Base-by-base conservation (phyloP, 495 filamentous ascomycete genomes). In the Aspergillus coremiiformis region DNA sequence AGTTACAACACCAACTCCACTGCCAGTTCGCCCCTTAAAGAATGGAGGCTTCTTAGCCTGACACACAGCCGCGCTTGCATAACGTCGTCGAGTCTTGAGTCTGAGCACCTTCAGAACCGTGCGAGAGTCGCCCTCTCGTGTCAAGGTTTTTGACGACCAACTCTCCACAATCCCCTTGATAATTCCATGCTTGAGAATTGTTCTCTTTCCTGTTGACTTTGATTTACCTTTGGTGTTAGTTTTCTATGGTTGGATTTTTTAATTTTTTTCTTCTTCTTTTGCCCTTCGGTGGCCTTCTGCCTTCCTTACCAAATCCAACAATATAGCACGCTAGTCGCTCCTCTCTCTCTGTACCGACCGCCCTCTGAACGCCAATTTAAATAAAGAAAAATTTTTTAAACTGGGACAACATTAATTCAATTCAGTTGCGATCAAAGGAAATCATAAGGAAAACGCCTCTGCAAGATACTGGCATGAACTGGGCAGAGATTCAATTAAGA, bases 21-120 rank as follows among this genome's bases (percentile, higher is more conserved):
- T 55, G 45, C 51, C 47, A 50, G 44, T 54, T 56, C 48, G 47
- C 55, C 59, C 60, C 53, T 48, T 57, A 58, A 53, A 53, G 44
- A 56, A 35, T 33, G 50, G 54, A 35, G 48, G 47, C 46, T 50
- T 58, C 50, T 63, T 61, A 58, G 58, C 53, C 49, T 64, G 54
- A 64, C 56, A 64, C 61, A 59, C 61, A 55, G 55, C 61, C 61
- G 61, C 56, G 58, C 61, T 59, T 64, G 61, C 58, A 61, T 61
- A 54, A 58, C 57, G 56, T 53, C 57, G 57, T 60, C 61, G 58
- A 64, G 54, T 48, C 53, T 55, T 45, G 39, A 59, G 52, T 55
- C 56, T 56, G 61, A 59, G 51, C 58, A 53, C 56, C 48, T 55
- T 52, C 43, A 45, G 47, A 48, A 51, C 49, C 61, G 61, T 60